A percentile compares a stretch with the other conserved stretches of the same genome.
Conservation (phyloP, 495 filamentous ascomycete species). For the Aspergillus cristatus region DNA sequence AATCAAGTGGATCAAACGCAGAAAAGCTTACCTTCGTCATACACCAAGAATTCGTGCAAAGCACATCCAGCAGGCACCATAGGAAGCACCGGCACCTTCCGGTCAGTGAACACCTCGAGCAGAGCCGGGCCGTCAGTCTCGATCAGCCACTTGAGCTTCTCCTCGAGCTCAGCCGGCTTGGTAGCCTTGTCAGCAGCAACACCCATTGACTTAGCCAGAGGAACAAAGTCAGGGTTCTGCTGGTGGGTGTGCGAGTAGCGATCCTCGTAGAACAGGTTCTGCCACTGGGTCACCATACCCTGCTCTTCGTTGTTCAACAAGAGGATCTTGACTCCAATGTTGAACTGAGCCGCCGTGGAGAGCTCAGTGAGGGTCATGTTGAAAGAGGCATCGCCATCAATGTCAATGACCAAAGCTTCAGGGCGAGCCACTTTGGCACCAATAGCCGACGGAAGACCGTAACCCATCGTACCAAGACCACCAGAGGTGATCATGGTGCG, state of each 20-base stretch:
- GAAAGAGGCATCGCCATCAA: constrained; percentile 95
- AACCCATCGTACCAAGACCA: constrained; percentile 93
- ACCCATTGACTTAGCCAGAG: constrained; percentile 76
- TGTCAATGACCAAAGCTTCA: constrained; percentile 80
- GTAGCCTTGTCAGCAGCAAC: constrained; percentile 57
- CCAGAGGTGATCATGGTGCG: constrained; percentile 87
- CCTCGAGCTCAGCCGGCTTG: constrained; percentile 61
- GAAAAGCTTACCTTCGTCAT: constrained; percentile 59
- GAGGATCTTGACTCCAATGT: constrained; percentile 87
- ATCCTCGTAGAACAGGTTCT: constrained; percentile 86
- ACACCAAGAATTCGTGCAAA: constrained; percentile 89
- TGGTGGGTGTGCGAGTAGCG: constrained; percentile 89
- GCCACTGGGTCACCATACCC: constrained; percentile 93
- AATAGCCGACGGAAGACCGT: constrained; percentile 83
- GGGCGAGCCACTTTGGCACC: constrained; percentile 87
- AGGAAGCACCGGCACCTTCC: constrained; percentile 96
- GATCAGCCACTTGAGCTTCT: constrained; percentile 81
- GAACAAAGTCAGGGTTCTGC: constrained; percentile 79
- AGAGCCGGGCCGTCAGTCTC: constrained; percentile 70
- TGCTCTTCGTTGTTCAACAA: constrained; percentile 95
- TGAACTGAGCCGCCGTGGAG: constrained; percentile 81
- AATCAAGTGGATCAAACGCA: background rate
- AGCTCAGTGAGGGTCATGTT: constrained; percentile 92
- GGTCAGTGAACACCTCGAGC: constrained; percentile 52
- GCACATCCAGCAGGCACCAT: constrained; percentile 88